Base-by-base conservation (phyloP, 73 alveolate species). In the Paramecium sexaurelia region DNA sequence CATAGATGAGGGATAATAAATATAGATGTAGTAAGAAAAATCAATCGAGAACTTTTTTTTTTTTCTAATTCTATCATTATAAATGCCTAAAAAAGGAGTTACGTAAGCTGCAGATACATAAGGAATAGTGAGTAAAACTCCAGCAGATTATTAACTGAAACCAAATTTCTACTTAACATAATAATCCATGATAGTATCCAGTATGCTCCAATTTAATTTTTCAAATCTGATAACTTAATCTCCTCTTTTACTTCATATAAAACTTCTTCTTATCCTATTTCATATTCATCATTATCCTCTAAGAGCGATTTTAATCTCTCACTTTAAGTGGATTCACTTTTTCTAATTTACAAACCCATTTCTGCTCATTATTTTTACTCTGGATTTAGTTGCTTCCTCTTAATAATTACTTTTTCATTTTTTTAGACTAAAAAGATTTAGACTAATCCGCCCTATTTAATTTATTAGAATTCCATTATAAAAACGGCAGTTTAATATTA, bases 391-490 rank as follows among this genome's bases (percentile, higher is more conserved):
- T 35, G 19, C 35, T 19, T 36, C 86, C 57, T 41, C 1, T 20
- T 19, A 17, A 7, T 61, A 29, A 78, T 29, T 27, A 24, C 10
- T 41, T 78, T 27, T 41, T 78, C 90, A 43, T 78, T 78, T 43
- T 43, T 40, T 27, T 78, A 41, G 17, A 41, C 90, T 33, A 78
- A 45, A 22, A 13, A 78, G 43, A 78, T 40, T 27, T 41, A 43
- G 2, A 13, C 69, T 11, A 78, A 33, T 24, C 90, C 90, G 41
- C 90, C 94, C 94, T 26, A 88, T 69, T 33, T 69, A 69, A 47
- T 88, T 91, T 11, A 82, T 71, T 20, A 88, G 40, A 13, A 88
- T 82, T 67, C 94, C 94, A 9, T 91, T 91, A 41, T n/a, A 88
- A 88, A 37, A 88, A 51, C 5, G 94, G 94, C 8, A 88, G 33